Conservation (phyloP, 371 early-diverging fungal species). For the Mucor plumbeus region DNA sequence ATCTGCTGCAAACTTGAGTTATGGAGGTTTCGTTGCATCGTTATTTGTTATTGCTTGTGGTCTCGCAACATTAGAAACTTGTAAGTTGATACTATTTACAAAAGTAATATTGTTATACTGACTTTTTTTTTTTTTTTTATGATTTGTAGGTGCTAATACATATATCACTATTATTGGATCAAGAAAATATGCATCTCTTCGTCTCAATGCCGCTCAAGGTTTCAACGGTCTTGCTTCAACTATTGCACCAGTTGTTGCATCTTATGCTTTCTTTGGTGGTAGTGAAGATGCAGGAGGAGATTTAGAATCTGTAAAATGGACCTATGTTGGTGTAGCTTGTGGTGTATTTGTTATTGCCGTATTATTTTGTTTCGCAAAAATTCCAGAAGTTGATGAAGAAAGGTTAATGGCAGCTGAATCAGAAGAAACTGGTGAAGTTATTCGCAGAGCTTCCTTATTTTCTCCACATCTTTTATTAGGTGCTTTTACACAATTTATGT, state of each 20-base stretch:
- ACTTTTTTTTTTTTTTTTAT: too few species aligned
- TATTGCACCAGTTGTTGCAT: slow-evolving; percentile 54
- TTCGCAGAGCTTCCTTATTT: slow-evolving; percentile 71
- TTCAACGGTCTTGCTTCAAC: slow-evolving; percentile 55
- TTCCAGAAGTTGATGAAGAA: slow-evolving; percentile 56
- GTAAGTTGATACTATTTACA: slow-evolving; percentile 20
- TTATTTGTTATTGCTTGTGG: slow-evolving; percentile 56
- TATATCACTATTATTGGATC: slow-evolving; percentile 52
- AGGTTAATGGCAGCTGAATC: slow-evolving; percentile 88
- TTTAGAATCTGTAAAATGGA: slow-evolving; percentile 52
- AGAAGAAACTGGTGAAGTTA: slow-evolving; percentile 84
- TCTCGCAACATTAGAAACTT: slow-evolving; percentile 52
- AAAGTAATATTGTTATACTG: background rate
- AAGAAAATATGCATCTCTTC: slow-evolving; percentile 39
- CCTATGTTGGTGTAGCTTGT: slow-evolving; percentile 51
- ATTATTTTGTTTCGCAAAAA: slow-evolving; percentile 45
- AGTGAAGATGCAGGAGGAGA: slow-evolving; percentile 25
- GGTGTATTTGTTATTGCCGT: slow-evolving; percentile 45
- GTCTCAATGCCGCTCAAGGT: slow-evolving; percentile 50
- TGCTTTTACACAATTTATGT: slow-evolving; percentile 46
- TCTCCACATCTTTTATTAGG: slow-evolving; percentile 52
- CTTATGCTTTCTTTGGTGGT: slow-evolving; percentile 54
- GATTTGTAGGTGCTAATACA: slow-evolving; percentile 41
- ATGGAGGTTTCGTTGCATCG: slow-evolving; percentile 53
- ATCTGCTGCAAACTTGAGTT: slow-evolving; percentile 37